Base-by-base conservation (phyloP, 495 filamentous ascomycete species). In the Neurospora africana region DNA sequence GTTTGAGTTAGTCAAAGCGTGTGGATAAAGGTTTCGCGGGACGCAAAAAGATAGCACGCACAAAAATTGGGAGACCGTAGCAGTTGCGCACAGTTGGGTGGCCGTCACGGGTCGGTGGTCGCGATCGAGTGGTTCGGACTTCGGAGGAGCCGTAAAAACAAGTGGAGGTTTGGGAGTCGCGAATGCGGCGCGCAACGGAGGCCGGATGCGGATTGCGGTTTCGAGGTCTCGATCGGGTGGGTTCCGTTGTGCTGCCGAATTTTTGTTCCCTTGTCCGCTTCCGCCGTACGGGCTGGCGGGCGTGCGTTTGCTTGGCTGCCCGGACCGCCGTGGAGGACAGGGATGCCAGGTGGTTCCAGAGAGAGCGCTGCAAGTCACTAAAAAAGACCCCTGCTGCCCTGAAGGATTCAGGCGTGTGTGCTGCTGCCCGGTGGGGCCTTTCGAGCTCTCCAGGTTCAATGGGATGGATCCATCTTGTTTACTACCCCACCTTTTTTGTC, bases 361-460 rank as follows among this genome's bases (percentile, higher is more conserved):
- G 65, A 61, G 53, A 39, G 35, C 40, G 7, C 7, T 6, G 23
- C 36, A 23, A 47, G 47, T 58, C 47, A 30, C 47, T 58, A 15
- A 7, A 58, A 30, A 23, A 58, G 23, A 58, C 47, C 47, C 47
- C 23, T 58, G 47, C 11, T 58, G 47, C 47, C 21, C 47, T 58
- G 47, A 58, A n/a, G n/a, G n/a, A n/a, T n/a, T n/a, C n/a, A n/a
- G n/a, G n/a, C n/a, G n/a, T n/a, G n/a, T n/a, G n/a, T n/a, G n/a
- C n/a, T n/a, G n/a, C n/a, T 35, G 33, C 33, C 4, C 5, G 10
- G 10, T 27, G 47, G n/a, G 35, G 6, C 40, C 40, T 36, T 41
- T 6, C 41, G 11, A 73, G 68, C 37, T 72, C 72, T 53, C 72
- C 61, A 69, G 68, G 74, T 70, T 71, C 43, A 17, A 9, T 65